phyloP scores from a whole-genome alignment of 495 filamentous ascomycete genomes.

The Annulohypoxylon maeteangense region DNA sequence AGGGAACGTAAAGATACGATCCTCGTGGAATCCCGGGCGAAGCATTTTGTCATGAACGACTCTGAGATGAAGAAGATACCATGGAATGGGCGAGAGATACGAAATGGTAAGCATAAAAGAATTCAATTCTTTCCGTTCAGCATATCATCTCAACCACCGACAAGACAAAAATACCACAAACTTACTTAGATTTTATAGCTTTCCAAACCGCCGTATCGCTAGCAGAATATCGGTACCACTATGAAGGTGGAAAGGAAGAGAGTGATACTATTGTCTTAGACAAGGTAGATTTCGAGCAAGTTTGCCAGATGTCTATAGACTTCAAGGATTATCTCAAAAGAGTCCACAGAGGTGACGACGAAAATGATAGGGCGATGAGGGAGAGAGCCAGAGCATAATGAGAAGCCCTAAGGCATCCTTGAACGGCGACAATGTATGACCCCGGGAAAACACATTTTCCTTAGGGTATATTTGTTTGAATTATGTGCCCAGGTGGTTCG shows the following conservation, averaged over 20 bases:
- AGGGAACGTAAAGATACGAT: not conserved
- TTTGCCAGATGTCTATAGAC: constrained; percentile 12
- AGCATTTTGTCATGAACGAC: not conserved
- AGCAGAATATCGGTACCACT: constrained; percentile 38
- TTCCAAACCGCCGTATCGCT: constrained; percentile 55
- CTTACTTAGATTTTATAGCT: constrained; percentile 31
- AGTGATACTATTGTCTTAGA: constrained; percentile 5
- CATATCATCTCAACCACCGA: not conserved
- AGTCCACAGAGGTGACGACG: constrained; percentile 31
- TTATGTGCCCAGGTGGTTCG: not conserved
- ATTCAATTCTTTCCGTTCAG: not conserved
- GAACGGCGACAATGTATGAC: too few species aligned
- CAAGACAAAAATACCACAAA: not conserved
- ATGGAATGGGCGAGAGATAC: constrained; percentile 37
- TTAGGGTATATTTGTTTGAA: not conserved
- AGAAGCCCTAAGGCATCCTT: too few species aligned
- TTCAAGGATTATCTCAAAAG: constrained; percentile 44
- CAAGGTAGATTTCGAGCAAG: not conserved
- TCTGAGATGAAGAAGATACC: constrained; percentile 15
- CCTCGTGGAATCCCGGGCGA: not conserved
- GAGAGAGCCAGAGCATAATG: not conserved
- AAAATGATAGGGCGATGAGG: constrained; percentile 10
- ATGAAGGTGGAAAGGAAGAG: not conserved
- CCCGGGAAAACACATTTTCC: not conserved
- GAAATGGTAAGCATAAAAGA: constrained; percentile 20